A percentile compares a stretch with the other conserved stretches of the same genome.
These are phyloP conservation scores for Tuber borchii DNA, from an alignment of 495 filamentous ascomycete species.

Conservation along the genomic window DNA sequence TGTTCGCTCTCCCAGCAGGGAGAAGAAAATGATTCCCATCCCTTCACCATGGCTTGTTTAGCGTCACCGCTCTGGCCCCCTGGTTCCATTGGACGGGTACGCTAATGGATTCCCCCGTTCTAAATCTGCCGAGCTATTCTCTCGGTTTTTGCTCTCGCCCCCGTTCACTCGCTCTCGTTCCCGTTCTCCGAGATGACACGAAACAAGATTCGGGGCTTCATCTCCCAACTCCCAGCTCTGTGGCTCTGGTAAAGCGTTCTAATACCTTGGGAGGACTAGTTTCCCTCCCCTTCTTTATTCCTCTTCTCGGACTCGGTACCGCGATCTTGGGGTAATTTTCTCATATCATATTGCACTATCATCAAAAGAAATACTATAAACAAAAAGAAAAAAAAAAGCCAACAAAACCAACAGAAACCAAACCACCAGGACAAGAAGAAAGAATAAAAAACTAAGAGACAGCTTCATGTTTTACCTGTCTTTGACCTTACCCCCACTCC, in stretches of 20 bases:
- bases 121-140: not conserved
- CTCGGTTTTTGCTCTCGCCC: not conserved
- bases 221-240: not conserved
- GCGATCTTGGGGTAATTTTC: not conserved
- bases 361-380: not conserved
- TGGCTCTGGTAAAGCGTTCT: not conserved
- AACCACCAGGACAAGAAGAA: not conserved
- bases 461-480: not conserved
- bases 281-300: not conserved
- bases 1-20: not conserved
- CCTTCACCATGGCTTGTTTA: not conserved
- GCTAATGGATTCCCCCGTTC: not conserved
- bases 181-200: not conserved
- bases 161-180: not conserved
- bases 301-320: not conserved
- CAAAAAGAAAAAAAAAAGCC: not conserved
- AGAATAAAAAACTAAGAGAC: not conserved
- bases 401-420: conserved; percentile 4
- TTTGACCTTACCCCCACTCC: not conserved
- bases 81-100: not conserved
- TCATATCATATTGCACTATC: not conserved
- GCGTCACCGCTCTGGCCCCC: not conserved
- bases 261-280: not conserved
- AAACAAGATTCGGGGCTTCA: not conserved
- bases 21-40: not conserved